Base-by-base conservation (phyloP, 495 filamentous ascomycete genomes). In the Cenococcum geophilum region DNA sequence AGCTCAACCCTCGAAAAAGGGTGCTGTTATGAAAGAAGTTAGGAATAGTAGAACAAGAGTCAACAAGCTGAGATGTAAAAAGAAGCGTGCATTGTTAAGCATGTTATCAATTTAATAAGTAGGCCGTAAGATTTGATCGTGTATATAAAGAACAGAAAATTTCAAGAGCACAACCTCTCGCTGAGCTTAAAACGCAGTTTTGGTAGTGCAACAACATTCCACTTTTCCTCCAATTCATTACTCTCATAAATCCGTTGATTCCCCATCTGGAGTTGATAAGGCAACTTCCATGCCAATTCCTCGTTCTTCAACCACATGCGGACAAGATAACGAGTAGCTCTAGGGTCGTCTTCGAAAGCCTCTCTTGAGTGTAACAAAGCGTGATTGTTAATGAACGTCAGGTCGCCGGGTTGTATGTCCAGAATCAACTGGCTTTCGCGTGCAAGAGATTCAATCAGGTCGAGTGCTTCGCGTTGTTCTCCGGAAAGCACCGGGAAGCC, bases 221-320 rank as follows among this genome's bases (percentile, higher is more conserved):
- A 76, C 23, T 53, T 49, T 56, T 72, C 70, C 16, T 63, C 67
- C n/a, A 73, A 36, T 32, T 68, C 71, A 45, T 72, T 70, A 51
- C 68, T 61, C 27, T 69, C 70, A 58, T 73, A 75, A 23, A 75
- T 71, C 12, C 74, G 36, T 20, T 57, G 60, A 45, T 67, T 70
- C 32, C 68, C 72, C 45, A 68, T 58, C 60, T 64, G 64, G 18
- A 76, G 57, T 9, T 45, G 34, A 11, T 58, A 14, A 6, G 76
- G 76, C 9, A 76, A 60, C 53, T 66, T 56, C 75, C 74, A 79
- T 1, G 66, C 69, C 8, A 75, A 50, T 34, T 62, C 67, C 9
- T 68, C 66, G 57, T 77, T 74, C 60, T 70, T 72, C 2, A 78
- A 68, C 75, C 76, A 77, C 53, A 77, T 68, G 0, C 77, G 67